These are phyloP conservation scores for Royoungia palumana DNA, from an alignment of 768 basidiomycete species.

Conservation along the genomic window DNA sequence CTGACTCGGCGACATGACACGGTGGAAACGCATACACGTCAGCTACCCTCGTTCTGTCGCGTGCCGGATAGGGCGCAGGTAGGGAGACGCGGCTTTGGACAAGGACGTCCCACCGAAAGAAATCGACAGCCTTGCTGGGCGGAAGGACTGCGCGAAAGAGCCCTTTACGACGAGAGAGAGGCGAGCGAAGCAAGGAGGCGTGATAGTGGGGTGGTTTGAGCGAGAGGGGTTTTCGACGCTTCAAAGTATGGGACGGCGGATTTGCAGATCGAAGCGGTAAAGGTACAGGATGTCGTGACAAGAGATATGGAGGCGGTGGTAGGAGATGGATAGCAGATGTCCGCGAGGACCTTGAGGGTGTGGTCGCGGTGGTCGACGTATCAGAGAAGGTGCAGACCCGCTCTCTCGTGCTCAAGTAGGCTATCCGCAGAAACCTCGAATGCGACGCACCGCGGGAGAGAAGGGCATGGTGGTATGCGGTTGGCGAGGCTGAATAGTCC, in stretches of 20 bases:
- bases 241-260: conserved; percentile 5
- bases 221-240: conserved; percentile 15
- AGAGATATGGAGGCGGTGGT: conserved; percentile 1
- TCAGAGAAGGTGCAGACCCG: not conserved
- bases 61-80: not conserved
- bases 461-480: conserved; percentile 17
- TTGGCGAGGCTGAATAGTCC: conserved; percentile 19
- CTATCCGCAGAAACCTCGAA: conserved; percentile 27
- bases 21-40: not conserved
- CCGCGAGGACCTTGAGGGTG: not conserved
- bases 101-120: conserved; percentile 24
- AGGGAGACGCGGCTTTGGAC: not conserved
- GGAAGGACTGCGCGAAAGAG: conserved; percentile 22
- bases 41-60: not conserved
- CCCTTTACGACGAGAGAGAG: conserved; percentile 24
- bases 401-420: conserved; percentile 14
- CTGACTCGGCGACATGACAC: conserved; percentile 18
- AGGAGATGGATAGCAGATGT: not conserved
- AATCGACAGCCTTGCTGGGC: conserved; percentile 21
- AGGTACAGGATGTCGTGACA: conserved; percentile 1
- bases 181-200: conserved; percentile 24
- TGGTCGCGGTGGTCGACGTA: conserved; percentile 1
- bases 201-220: conserved; percentile 30
- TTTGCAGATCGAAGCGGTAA: conserved; percentile 7
- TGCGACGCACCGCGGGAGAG: conserved; percentile 25